Conservation (phyloP, 208 protist genomes). For the Wallacemonas sp. region DNA sequence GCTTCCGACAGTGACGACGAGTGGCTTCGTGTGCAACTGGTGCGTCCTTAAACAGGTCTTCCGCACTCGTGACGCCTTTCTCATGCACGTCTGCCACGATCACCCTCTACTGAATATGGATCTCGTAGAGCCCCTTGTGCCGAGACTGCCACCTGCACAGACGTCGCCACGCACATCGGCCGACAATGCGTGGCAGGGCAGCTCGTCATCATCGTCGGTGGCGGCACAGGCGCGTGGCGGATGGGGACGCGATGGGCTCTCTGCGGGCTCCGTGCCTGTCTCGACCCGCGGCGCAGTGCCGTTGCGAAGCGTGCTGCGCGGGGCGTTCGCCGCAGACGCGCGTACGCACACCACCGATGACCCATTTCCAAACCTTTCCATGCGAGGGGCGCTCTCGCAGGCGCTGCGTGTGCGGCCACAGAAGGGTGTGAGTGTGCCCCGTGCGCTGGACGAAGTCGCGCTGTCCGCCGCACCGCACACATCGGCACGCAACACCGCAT, state of each 20-base stretch:
- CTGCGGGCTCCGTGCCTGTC: too few relatives aligned
- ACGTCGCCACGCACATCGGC: not conserved
- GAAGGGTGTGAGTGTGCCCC: slow-evolving; percentile 25
- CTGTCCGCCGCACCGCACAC: not conserved
- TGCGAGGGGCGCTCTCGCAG: not conserved
- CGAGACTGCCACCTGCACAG: slow-evolving; percentile 7
- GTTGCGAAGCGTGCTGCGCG: not conserved
- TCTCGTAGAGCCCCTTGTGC: slow-evolving; percentile 57
- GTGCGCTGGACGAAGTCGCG: slow-evolving; percentile 11
- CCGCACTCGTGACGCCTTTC: slow-evolving; percentile 74
- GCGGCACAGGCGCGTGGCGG: too few relatives aligned
- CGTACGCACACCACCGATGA: not conserved
- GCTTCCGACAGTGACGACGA: slow-evolving; percentile 56
- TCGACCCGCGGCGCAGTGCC: not conserved
- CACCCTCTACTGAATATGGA: slow-evolving; percentile 76
- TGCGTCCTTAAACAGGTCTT: slow-evolving; percentile 46
- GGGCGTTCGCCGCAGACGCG: not conserved
- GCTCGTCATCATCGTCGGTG: not conserved
- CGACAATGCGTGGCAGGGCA: not conserved
- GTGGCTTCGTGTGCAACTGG: slow-evolving; percentile 87
- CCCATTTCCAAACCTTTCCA: too few relatives aligned
- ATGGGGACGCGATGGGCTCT: too few relatives aligned
- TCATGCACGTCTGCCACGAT: slow-evolving; percentile 68
- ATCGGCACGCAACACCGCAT: slow-evolving; percentile 5
- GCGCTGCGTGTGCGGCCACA: not conserved